A percentile compares a stretch with the other conserved stretches of the same genome.
These are phyloP conservation scores for Scolecobasidium constrictum DNA, from an alignment of 2,329 filamentous ascomycete genomes.

Conservation along the genomic window DNA sequence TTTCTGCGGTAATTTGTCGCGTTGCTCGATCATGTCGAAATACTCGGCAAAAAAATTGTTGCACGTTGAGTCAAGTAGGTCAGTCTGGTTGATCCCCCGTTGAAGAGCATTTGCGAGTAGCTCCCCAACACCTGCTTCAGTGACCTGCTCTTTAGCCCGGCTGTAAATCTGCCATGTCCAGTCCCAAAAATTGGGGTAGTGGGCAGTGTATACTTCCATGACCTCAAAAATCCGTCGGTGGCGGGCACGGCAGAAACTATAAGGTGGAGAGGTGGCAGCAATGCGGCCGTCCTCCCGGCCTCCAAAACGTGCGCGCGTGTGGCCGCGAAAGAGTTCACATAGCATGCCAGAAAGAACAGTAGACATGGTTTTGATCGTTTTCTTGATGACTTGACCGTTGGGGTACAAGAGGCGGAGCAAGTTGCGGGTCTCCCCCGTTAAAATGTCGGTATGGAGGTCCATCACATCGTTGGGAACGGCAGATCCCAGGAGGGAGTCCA, in stretches of 20 bases:
- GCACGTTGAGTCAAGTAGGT: neutral
- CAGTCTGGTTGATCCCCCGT: neutral
- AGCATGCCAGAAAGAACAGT: slow-evolving; percentile 1
- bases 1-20: neutral
- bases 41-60: neutral
- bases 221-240: slow-evolving; percentile 8
- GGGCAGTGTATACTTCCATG: neutral
- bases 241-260: slow-evolving; percentile 7
- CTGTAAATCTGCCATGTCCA: slow-evolving; percentile 8
- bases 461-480: slow-evolving; percentile 8
- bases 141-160: slow-evolving; percentile 5
- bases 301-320: neutral
- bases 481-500: slow-evolving; percentile 7
- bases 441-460: slow-evolving; percentile 7
- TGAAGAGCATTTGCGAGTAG: slow-evolving; percentile 5
- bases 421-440: slow-evolving; percentile 6
- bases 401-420: slow-evolving; percentile 6
- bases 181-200: slow-evolving; percentile 6
- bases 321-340: slow-evolving; percentile 3
- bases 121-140: slow-evolving; percentile 2
- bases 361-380: slow-evolving; percentile 3
- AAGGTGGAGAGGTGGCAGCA: slow-evolving; percentile 1
- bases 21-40: neutral
- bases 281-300: slow-evolving; percentile 6
- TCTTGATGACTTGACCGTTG: neutral